Evolutionary conservation across 2,329 filamentous ascomycete species (phyloP).

Genomic region (Fusarium verrucosum): DNA sequence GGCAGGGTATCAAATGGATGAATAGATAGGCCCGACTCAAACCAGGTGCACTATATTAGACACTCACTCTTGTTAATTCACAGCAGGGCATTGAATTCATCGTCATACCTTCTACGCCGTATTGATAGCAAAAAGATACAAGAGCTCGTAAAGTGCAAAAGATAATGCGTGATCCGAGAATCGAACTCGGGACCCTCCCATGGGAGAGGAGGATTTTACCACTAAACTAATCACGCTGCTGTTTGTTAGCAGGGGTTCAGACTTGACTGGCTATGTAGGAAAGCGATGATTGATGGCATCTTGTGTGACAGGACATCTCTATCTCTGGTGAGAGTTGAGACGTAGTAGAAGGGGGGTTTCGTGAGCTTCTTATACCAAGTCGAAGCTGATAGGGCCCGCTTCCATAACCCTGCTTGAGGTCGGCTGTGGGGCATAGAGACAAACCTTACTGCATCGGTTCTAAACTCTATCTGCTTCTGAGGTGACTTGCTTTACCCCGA

Average conservation of each 20-base stretch:
- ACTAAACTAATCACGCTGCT: conserved; percentile 49
- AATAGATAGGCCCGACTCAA: background rate
- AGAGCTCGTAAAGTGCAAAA: conserved; percentile 1
- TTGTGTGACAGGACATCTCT: background rate
- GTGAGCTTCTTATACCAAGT: conserved; percentile 21
- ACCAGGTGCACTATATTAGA: background rate
- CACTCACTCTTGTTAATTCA: no score
- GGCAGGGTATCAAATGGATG: no score
- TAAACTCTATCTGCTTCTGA: background rate
- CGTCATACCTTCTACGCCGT: no score
- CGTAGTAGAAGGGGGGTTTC: background rate
- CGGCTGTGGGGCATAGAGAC: conserved; percentile 5
- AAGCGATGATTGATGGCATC: background rate
- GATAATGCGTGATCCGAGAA: conserved; percentile 47
- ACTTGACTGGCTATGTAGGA: background rate
- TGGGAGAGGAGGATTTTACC: conserved; percentile 55
- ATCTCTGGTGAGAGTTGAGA: background rate
- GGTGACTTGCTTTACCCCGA: background rate
- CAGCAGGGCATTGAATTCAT: no score
- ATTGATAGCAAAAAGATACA: background rate
- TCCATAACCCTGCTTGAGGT: conserved; percentile 3
- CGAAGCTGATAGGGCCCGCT: background rate
- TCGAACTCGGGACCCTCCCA: conserved; percentile 52
- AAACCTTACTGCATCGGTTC: conserved; percentile 3
- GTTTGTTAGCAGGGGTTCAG: background rate